Conservation (phyloP, 2,329 filamentous ascomycete species). For the Lecanosticta acicola region DNA sequence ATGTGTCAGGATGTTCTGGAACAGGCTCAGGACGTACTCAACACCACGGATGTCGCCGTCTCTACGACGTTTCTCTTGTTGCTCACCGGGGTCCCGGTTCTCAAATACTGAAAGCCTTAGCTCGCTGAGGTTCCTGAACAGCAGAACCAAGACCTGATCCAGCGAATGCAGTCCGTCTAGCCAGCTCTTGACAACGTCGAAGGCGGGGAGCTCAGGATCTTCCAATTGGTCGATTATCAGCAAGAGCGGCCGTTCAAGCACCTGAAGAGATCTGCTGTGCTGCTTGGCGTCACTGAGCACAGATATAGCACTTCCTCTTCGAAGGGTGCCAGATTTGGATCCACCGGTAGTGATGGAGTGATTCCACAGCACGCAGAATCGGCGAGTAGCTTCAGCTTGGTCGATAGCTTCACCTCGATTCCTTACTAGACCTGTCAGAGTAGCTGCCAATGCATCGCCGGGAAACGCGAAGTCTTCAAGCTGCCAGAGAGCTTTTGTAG, state of each 20-base stretch:
- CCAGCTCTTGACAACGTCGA: slow-evolving; percentile 75
- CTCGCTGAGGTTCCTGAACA: slow-evolving; percentile 18
- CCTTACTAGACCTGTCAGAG: slow-evolving; percentile 13
- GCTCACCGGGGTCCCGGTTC: not conserved
- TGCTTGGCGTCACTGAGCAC: slow-evolving; percentile 21
- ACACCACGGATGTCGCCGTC: slow-evolving; percentile 52
- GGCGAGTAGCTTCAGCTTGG: slow-evolving; percentile 56
- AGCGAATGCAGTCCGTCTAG: slow-evolving; percentile 58
- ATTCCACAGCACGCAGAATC: slow-evolving; percentile 75
- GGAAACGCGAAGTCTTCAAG: slow-evolving; percentile 52
- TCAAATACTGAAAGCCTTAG: not conserved
- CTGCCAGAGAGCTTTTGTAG: slow-evolving; percentile 79
- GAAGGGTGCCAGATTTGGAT: slow-evolving; percentile 13
- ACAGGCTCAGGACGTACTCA: slow-evolving; percentile 67
- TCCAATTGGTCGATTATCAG: slow-evolving; percentile 72
- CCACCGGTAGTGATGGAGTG: slow-evolving; percentile 50
- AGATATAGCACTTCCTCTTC: slow-evolving; percentile 27
- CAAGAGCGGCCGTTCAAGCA: slow-evolving; percentile 76
- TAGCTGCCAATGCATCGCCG: slow-evolving; percentile 18
- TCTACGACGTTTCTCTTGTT: slow-evolving; percentile 5
- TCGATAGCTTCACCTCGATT: not conserved
- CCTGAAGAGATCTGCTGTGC: slow-evolving; percentile 37
- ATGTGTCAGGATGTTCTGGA: slow-evolving; percentile 67
- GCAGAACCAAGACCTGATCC: slow-evolving; percentile 41
- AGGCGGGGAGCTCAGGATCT: slow-evolving; percentile 67